Base-by-base conservation (phyloP, 495 filamentous ascomycete species). In the Penicillium atrosanguineum region DNA sequence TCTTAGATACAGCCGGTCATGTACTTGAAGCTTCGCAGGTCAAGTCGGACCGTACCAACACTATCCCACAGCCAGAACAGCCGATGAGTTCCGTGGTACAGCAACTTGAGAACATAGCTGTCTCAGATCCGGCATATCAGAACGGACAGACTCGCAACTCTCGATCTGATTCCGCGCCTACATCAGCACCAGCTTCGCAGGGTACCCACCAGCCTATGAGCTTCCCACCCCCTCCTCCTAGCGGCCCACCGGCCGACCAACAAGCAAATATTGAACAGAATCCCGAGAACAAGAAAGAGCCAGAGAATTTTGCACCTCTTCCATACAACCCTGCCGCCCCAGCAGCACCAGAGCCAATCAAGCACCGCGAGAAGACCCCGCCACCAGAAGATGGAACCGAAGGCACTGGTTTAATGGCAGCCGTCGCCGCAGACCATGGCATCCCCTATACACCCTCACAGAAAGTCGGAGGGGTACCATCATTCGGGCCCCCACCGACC, bases 301-400 rank as follows among this genome's bases (percentile, higher is more conserved):
- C 76, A 18, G 73, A 73, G 45, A 75, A 62, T 43, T 84, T 81
- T 46, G 76, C 79, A n/a, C 88, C 90, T n/a, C 80, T 94, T 48
- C 82, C 90, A 2, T 96, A 96, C 60, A 96, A 96, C 68, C 91
- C 91, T 1, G 90, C 91, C 0, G 90, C 91, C 1, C 91, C 91
- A 11, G 76, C 91, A 3, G 89, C 89, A 1, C 88, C 91, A 4
- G 91, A 96, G 63, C 84, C 83, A 14, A 87, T 95, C 59, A 79
- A 84, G 48, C 83, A 91, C 59, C 84, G 91, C 44, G 91, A 96
- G 72, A 94, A 95, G 76, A 96, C 91, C 0, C 91, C 90, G 8
- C 91, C 91, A 7, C 87, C 87, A 28, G 79, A 81, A 14, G 88
- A 93, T 60, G 88, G 85, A 28, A 83, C 75, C 39, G 72, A 73